Evolutionary conservation across 2,329 filamentous ascomycete species (phyloP).

Genomic region (Decorospora gaudefroyi): DNA sequence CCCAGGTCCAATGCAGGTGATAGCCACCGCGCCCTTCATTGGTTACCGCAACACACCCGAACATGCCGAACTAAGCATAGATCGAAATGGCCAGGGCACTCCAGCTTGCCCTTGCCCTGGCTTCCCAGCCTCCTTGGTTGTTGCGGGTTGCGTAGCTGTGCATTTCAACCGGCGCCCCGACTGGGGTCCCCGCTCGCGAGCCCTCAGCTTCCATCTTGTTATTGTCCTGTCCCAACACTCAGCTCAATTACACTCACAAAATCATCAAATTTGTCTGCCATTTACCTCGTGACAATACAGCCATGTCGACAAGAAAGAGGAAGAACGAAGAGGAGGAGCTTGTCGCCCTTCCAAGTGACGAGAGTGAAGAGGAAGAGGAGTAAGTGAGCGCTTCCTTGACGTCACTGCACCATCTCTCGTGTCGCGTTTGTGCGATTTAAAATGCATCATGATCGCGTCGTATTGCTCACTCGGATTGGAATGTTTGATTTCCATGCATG

Average conservation of each 20-base stretch:
- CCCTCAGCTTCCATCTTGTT: slow-evolving; percentile 17
- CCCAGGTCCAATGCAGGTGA: slow-evolving; percentile 24
- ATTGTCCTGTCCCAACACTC: slow-evolving; percentile 19
- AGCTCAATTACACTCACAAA: slow-evolving; percentile 22
- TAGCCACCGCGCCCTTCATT: slow-evolving; percentile 28
- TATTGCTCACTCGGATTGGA: slow-evolving; percentile 15
- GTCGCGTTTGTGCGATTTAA: slow-evolving; percentile 28
- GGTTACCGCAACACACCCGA: slow-evolving; percentile 22
- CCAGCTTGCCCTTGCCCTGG: slow-evolving; percentile 28
- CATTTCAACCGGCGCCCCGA: slow-evolving; percentile 38
- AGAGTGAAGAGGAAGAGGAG: slow-evolving; percentile 53
- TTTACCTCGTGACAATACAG: slow-evolving; percentile 20
- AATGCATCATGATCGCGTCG: slow-evolving; percentile 28
- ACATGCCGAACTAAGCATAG: slow-evolving; percentile 33
- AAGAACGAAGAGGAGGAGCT: slow-evolving; percentile 54
- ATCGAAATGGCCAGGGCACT: slow-evolving; percentile 16
- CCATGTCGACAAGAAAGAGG: slow-evolving; percentile 52
- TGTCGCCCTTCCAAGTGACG: slow-evolving; percentile 50
- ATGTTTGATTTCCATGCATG: slow-evolving; percentile 9
- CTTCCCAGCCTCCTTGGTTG: slow-evolving; percentile 35
- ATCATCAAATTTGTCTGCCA: slow-evolving; percentile 6
- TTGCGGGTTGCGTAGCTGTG: slow-evolving; percentile 18
- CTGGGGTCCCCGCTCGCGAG: slow-evolving; percentile 12
- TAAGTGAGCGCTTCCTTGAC: slow-evolving; percentile 47
- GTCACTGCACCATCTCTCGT: slow-evolving; percentile 38